These are phyloP conservation scores for Parachaetomium inaequale DNA, from an alignment of 495 filamentous ascomycete species.

Conservation along the genomic window DNA sequence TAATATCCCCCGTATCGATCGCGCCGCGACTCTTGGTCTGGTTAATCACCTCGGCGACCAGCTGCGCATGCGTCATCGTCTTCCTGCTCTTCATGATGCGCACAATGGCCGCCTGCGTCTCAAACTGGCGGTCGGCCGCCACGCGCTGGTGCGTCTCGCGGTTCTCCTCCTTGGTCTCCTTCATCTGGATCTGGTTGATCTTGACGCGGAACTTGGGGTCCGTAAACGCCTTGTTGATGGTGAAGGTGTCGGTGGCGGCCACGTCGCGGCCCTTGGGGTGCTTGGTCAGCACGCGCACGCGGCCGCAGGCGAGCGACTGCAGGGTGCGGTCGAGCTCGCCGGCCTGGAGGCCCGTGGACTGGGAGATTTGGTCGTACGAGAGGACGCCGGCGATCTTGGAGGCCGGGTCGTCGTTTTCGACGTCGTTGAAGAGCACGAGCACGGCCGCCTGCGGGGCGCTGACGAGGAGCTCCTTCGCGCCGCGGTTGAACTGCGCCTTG, in stretches of 20 bases:
- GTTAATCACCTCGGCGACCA: constrained; percentile 83
- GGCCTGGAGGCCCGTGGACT: constrained; percentile 61
- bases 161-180: constrained; percentile 85
- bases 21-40: constrained; percentile 81
- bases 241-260: constrained; percentile 69
- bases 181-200: constrained; percentile 97
- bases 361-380: constrained; percentile 65
- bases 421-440: constrained; percentile 83
- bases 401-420: constrained; percentile 38
- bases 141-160: constrained; percentile 88
- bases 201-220: constrained; percentile 89
- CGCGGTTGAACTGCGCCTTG: constrained; percentile 69
- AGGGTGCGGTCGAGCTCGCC: constrained; percentile 81
- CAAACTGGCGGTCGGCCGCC: constrained; percentile 82
- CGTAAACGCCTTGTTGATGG: constrained; percentile 68
- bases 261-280: constrained; percentile 82
- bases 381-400: constrained; percentile 41
- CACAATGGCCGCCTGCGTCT: constrained; percentile 96
- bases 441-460: constrained; percentile 89
- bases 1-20: constrained; percentile 81
- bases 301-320: constrained; percentile 89
- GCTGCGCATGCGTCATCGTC: constrained; percentile 72
- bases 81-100: constrained; percentile 96
- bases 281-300: constrained; percentile 81
- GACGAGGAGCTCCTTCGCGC: constrained; percentile 79